These are phyloP conservation scores for Spathaspora sp. DNA, from an alignment of 805 yeast species.

Conservation along the genomic window DNA sequence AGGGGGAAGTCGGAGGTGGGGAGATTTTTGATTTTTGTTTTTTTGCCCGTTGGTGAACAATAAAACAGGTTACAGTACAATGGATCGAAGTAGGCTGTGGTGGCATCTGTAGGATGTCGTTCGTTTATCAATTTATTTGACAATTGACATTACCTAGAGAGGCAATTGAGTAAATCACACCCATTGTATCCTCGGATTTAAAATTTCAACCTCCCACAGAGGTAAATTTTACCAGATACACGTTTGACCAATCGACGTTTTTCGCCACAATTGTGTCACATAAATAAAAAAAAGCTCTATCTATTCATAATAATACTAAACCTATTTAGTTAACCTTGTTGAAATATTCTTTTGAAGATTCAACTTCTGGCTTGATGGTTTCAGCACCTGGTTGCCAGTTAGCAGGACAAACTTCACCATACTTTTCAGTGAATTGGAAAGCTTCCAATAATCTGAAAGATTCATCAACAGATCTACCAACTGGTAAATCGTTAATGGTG, in stretches of 20 bases:
- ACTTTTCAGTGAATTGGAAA: constrained; percentile 98
- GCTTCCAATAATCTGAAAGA: constrained; percentile 96
- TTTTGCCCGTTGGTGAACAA: background rate
- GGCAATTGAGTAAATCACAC: background rate
- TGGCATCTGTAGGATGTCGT: no score
- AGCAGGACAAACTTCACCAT: constrained; percentile 99
- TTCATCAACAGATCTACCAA: constrained; percentile 98
- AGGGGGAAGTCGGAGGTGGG: background rate
- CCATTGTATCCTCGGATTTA: no score
- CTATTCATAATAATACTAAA: background rate
- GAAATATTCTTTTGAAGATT: constrained; percentile 87
- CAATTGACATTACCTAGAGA: background rate
- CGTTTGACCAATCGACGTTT: no score
- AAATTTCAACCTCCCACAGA: no score
- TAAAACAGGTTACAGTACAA: background rate
- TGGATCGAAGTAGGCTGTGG: background rate
- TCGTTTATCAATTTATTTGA: background rate
- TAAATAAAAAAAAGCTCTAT: background rate
- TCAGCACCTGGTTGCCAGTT: constrained; percentile 93
- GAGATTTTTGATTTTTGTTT: background rate
- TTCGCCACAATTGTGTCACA: no score
- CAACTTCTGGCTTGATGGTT: constrained; percentile 77
- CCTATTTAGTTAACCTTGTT: constrained; percentile 66
- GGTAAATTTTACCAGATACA: no score
- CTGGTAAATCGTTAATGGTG: constrained; percentile 98